Conservation (phyloP, 306 rosid genomes). For the Fragaria iinumae region DNA sequence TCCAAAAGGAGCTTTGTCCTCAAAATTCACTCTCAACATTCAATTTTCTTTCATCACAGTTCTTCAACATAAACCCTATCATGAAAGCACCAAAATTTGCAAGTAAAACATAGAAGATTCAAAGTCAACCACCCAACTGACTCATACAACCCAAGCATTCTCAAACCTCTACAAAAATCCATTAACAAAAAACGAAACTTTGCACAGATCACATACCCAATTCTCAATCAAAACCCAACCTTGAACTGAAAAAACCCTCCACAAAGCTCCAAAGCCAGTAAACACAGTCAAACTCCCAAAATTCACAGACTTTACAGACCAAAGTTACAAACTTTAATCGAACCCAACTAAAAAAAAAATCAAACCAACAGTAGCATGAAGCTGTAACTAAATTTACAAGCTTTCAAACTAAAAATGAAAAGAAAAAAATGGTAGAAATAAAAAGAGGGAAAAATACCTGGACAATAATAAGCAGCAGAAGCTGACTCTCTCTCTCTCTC, state of each 20-base stretch:
- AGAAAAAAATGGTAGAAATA: slow-evolving; percentile 11
- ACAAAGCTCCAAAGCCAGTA: slow-evolving; percentile 25
- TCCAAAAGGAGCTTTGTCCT: not conserved
- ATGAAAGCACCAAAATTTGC: slow-evolving; percentile 23
- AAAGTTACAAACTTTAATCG: not conserved
- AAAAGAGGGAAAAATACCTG: not conserved
- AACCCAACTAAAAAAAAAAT: not conserved
- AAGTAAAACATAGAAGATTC: slow-evolving; percentile 32
- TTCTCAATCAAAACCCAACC: slow-evolving; percentile 8
- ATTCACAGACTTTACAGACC: slow-evolving; percentile 17
- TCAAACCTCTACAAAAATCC: slow-evolving; percentile 25
- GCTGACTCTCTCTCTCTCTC: slow-evolving; percentile 36
- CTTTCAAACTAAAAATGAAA: not conserved
- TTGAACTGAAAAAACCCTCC: slow-evolving; percentile 22
- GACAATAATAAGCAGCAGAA: slow-evolving; percentile 30
- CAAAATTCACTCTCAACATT: slow-evolving; percentile 6
- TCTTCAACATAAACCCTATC: slow-evolving; percentile 9
- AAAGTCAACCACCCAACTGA: slow-evolving; percentile 60
- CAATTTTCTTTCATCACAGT: not conserved
- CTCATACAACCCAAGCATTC: slow-evolving; percentile 7
- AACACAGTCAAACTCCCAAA: slow-evolving; percentile 28
- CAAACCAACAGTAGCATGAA: slow-evolving; percentile 12
- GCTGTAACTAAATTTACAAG: slow-evolving; percentile 11
- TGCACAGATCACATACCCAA: not conserved
- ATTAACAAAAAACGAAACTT: not conserved